Evolutionary conservation across 2,329 filamentous ascomycete species (phyloP).

Genomic region (Colletotrichum higginsianum): DNA sequence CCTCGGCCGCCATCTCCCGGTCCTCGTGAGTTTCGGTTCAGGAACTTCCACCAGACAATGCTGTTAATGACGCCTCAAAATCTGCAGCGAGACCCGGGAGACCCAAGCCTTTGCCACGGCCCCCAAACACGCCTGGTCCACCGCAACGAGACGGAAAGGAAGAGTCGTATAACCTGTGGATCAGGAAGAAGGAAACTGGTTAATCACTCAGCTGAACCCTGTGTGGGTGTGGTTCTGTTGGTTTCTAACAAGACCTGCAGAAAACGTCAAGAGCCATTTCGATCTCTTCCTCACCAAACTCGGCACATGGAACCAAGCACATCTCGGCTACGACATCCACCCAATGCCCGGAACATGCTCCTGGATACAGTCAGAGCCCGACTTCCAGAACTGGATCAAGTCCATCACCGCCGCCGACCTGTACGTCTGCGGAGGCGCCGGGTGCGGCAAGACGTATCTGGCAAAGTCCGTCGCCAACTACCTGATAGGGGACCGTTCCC

Average conservation of each 20-base stretch:
- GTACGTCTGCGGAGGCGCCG: conserved; percentile 40
- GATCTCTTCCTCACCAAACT: conserved; percentile 11
- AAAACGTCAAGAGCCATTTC: neutral
- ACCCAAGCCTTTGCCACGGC: neutral
- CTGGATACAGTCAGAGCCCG: conserved; percentile 41
- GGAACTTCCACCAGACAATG: no score
- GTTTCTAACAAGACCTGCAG: neutral
- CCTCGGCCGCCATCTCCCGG: conserved; percentile 1
- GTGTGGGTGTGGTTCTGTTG: no score
- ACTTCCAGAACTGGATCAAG: conserved; percentile 43
- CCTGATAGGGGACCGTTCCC: conserved; percentile 29
- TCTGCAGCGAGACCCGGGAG: neutral
- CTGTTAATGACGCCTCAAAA: neutral
- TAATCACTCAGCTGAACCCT: neutral
- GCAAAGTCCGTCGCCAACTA: conserved; percentile 44
- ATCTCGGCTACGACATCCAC: conserved; percentile 29
- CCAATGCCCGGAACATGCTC: conserved; percentile 42
- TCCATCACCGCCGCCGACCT: conserved; percentile 36
- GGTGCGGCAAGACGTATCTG: conserved; percentile 45
- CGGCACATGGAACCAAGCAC: conserved; percentile 21
- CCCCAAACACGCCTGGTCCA: neutral
- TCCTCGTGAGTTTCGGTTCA: neutral
- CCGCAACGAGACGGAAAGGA: neutral
- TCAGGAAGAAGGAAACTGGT: conserved; percentile 20
- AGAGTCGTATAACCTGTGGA: conserved; percentile 14